Evolutionary conservation across 176 grass and related monocot species (phyloP), one percentile per base, ranked within the genome.

Genomic region (Eragrostis curvula): DNA sequence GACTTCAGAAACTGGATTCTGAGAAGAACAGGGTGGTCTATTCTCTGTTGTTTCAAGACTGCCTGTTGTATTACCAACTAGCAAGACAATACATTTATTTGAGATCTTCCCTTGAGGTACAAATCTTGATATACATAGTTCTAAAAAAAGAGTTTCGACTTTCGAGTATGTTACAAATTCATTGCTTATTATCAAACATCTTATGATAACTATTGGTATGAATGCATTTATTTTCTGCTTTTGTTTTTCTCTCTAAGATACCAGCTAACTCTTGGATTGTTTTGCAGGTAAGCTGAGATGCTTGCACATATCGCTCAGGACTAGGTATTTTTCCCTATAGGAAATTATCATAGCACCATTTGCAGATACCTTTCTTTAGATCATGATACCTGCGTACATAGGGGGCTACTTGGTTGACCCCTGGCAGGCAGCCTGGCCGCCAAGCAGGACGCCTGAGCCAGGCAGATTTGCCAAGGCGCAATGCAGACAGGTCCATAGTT

Each of bases 21-120:
- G 79, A 51, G 55, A 45, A 73, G 41, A 73, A 16, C 30, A 60
- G 41, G 15, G 66, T 71, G 16, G 43, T 41, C 8, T 8, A 20
- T 28, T 57, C 36, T 81, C 59, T 7, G n/a, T 46, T 56, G 16
- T 72, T 46, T 15, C 8, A 77, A 46, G 56, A 77, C 6, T 25
- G 18, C 17, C 5, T 13, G 43, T 73, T 21, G 27, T 29, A 67
- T 74, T 47, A 74, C 39, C 27, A 40, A 67, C 57, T 47, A 75
- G 39, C 27, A 40, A 53, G 13, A 43, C 53, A 42, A 65, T 24
- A 18, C 47, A 52, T 65, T 13, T 24, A 3, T 1, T 36, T 40
- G 39, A 78, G 66, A 62, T 65, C 9, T 39, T 28, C 11, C 10
- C 48, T 64, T 43, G 77, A 87, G 85, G 85, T 83, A 83, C 9